Evolutionary conservation across 2,329 filamentous ascomycete genomes (phyloP), one percentile per base, ranked within the genome.

Genomic region (Venturia aucupariae): DNA sequence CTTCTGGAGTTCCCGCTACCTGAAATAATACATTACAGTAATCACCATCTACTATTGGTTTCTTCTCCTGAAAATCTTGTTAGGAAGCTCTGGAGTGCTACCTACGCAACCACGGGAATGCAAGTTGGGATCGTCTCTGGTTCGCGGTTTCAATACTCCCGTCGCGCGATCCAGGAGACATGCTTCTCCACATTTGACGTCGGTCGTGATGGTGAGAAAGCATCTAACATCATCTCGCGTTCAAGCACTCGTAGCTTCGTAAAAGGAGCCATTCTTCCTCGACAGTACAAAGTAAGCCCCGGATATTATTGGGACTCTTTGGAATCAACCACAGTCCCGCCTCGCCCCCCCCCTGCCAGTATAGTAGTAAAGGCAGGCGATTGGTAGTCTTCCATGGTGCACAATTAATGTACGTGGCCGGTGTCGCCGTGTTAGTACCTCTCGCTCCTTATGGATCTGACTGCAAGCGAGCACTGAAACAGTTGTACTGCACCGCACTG

Each of bases 101-200:
- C n/a, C 48, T 54, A 54, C 48, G 24, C 24, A 54, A 54, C 19
- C 24, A 54, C 48, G 27, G 48, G 24, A 30, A n/a, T 38, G 15
- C 51, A n/a, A 57, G 30, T 19, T 35, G 51, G 27, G 27, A 2
- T 57, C 15, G 51, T 35, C 27, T 57, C 51, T 57, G 51, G 30
- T 35, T 57, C 51, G 51, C 51, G 19, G 51, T 57, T 57, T 57
- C 27, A 10, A 57, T n/a, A n/a, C n/a, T n/a, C n/a, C n/a, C n/a
- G n/a, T 57, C 30, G 51, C 30, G 51, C 27, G n/a, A 55, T 35
- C 15, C 51, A 38, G 10, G 15, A 35, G 19, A 13, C 30, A 57
- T 35, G 51, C 51, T 57, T 57, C 51, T 35, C 30, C 51, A 57
- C 51, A 32, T n/a, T n/a, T n/a, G n/a, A n/a, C n/a, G n/a, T n/a